These are phyloP conservation scores for Triglochin maritima DNA, from an alignment of 106 monocot species.

Conservation along the genomic window DNA sequence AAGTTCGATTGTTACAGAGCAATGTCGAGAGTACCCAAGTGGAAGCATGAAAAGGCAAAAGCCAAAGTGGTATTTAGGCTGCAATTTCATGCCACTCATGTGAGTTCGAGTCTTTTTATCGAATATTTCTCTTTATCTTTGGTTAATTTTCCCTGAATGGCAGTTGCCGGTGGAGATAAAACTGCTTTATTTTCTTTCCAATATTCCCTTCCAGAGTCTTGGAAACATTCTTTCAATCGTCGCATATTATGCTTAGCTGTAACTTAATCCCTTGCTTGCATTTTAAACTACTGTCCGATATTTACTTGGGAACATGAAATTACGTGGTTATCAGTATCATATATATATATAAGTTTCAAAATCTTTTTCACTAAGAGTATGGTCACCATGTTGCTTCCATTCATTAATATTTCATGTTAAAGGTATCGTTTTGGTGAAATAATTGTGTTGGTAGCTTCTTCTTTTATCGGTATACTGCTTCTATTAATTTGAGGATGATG, in stretches of 20 bases:
- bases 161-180: no score
- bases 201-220: background rate
- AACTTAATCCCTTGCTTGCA: background rate
- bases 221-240: background rate
- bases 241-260: background rate
- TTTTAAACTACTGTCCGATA: background rate
- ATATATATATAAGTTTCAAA: no score
- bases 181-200: background rate
- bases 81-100: slow-evolving; percentile 89
- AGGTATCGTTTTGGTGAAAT: no score
- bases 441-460: no score
- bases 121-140: background rate
- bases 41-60: slow-evolving; percentile 92
- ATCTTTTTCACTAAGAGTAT: no score
- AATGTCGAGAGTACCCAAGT: slow-evolving; percentile 96
- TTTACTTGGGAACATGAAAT: no score
- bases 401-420: no score
- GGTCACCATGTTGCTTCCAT: no score
- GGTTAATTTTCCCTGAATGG: background rate
- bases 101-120: slow-evolving; percentile 32
- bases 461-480: no score
- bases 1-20: slow-evolving; percentile 2
- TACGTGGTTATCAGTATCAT: no score
- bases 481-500: no score
- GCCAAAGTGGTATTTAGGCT: slow-evolving; percentile 93